Conservation (phyloP, 495 filamentous ascomycete species). For the Xylaria flabelliformis region DNA sequence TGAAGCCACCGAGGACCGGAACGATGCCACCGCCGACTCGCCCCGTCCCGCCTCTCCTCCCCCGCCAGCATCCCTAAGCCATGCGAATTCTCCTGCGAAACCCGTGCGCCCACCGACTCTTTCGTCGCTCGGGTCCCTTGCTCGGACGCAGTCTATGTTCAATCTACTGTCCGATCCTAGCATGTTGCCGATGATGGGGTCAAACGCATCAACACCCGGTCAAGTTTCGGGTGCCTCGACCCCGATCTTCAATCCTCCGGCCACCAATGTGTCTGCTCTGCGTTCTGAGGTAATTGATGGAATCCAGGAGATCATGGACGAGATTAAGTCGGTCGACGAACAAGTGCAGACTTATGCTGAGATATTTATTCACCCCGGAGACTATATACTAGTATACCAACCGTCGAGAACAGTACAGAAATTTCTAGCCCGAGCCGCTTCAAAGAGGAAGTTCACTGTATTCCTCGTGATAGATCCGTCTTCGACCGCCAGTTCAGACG, state of each 20-base stretch:
- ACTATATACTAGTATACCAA: conserved; percentile 84
- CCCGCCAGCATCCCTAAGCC: conserved; percentile 32
- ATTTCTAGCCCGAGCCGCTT: conserved; percentile 82
- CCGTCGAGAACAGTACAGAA: conserved; percentile 82
- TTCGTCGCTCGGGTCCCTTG: conserved; percentile 61
- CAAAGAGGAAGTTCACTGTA: conserved; percentile 86
- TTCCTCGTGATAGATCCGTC: conserved; percentile 73
- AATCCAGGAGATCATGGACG: conserved; percentile 90
- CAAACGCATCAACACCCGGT: conserved; percentile 48
- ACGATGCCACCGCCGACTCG: conserved; percentile 63
- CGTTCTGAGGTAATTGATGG: conserved; percentile 89
- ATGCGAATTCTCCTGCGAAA: conserved; percentile 32
- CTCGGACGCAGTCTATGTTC: conserved; percentile 75
- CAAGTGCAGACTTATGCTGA: conserved; percentile 86
- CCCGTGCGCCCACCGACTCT: conserved; percentile 61
- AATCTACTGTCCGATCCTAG: conserved; percentile 68
- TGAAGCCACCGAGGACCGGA: conserved; percentile 82
- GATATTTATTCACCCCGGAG: conserved; percentile 88
- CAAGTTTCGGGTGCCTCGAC: conserved; percentile 52
- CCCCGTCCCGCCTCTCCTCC: conserved; percentile 38
- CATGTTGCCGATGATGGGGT: conserved; percentile 40
- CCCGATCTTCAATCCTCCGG: conserved; percentile 40
- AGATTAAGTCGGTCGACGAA: conserved; percentile 85
- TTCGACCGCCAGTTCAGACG: conserved; percentile 43
- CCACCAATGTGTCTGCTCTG: conserved; percentile 61